A percentile compares a stretch with the other conserved stretches of the same genome.
phyloP scores from a whole-genome alignment of 2,329 filamentous ascomycete species.

The Cryphonectria parasitica region DNA sequence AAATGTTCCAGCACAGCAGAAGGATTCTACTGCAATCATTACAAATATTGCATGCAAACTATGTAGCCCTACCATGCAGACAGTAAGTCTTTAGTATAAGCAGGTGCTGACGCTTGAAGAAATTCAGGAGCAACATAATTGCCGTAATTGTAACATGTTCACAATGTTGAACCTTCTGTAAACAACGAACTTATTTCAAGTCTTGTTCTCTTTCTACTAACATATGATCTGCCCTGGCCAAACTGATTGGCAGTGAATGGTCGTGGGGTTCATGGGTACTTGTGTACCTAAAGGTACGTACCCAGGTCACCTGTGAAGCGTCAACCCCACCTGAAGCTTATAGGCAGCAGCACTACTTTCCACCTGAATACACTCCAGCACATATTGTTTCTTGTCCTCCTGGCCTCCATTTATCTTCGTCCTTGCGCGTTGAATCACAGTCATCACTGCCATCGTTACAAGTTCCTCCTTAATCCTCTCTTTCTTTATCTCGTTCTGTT shows the following conservation, averaged over 20 bases:
- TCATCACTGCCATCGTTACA: neutral
- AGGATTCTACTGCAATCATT: neutral
- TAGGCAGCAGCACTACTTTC: neutral
- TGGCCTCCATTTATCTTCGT: neutral
- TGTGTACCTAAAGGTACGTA: neutral
- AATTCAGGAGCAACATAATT: neutral
- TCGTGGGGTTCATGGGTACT: neutral
- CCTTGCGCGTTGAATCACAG: neutral
- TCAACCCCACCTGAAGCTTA: neutral
- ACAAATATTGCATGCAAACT: neutral
- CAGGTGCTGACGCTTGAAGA: neutral
- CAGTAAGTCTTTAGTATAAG: neutral
- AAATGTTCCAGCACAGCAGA: neutral
- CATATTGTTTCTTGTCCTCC: neutral
- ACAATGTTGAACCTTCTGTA: neutral
- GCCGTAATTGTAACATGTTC: neutral
- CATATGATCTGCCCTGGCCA: neutral
- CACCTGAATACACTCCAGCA: neutral
- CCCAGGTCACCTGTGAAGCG: neutral
- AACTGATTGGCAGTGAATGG: neutral
- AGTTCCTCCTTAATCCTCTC: neutral
- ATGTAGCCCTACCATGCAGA: neutral
- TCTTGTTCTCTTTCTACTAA: neutral
- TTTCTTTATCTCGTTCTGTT: neutral
- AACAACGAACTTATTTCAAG: neutral